A percentile compares a stretch with the other conserved stretches of the same genome.
phyloP scores from a whole-genome alignment of 495 filamentous ascomycete genomes.

The Xylaria intraflava region DNA sequence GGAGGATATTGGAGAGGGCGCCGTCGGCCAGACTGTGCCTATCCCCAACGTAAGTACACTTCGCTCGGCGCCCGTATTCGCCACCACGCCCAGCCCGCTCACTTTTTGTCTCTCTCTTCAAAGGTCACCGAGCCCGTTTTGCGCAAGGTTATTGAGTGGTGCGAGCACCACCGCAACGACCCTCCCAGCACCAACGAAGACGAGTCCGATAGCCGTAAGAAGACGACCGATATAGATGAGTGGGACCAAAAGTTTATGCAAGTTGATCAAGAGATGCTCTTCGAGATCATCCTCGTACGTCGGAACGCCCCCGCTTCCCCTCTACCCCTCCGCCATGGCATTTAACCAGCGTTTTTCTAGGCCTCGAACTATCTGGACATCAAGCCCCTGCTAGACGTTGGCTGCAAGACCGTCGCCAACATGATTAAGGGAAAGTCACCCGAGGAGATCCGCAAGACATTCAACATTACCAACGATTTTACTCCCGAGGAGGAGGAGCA shows the following conservation, averaged over 20 bases:
- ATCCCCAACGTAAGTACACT: constrained; percentile 72
- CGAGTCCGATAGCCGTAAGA: constrained; percentile 90
- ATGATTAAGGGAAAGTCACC: constrained; percentile 85
- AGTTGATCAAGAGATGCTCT: constrained; percentile 98
- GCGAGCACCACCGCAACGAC: constrained; percentile 85
- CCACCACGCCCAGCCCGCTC: neutral
- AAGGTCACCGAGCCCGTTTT: constrained; percentile 91
- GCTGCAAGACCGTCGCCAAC: constrained; percentile 79
- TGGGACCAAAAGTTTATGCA: constrained; percentile 99
- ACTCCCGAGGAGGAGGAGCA: constrained; percentile 78
- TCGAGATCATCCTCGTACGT: constrained; percentile 95
- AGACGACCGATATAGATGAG: constrained; percentile 97
- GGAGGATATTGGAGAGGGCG: constrained; percentile 74
- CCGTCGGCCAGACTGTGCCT: constrained; percentile 62
- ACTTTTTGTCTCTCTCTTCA: neutral
- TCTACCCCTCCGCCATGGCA: neutral
- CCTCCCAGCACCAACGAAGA: constrained; percentile 70
- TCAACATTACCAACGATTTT: constrained; percentile 81
- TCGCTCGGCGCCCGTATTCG: neutral
- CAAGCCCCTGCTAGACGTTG: constrained; percentile 73
- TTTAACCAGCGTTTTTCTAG: constrained; percentile 22
- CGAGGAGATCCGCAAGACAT: constrained; percentile 76
- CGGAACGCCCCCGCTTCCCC: no score
- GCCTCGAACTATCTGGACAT: constrained; percentile 79
- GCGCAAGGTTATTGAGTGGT: constrained; percentile 96